phyloP scores from a whole-genome alignment of 31 red algal species.

The Asparagopsis taxiformis region DNA sequence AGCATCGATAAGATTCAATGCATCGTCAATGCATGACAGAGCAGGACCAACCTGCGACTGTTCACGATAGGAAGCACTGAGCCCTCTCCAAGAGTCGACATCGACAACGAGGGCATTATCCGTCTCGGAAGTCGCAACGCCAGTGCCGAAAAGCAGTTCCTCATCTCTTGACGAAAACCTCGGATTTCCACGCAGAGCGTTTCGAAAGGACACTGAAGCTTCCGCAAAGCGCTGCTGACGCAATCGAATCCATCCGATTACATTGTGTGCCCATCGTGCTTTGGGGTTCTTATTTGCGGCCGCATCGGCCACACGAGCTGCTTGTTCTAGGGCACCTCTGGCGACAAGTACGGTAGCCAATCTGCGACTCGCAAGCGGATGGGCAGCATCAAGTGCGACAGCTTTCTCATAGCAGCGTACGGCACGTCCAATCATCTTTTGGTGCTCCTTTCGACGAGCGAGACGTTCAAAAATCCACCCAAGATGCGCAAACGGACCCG shows the following conservation, averaged over 20 bases:
- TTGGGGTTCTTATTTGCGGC: constrained; percentile 16
- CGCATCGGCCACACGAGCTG: constrained; percentile 5
- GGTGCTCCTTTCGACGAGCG: not conserved
- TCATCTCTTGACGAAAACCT: not conserved
- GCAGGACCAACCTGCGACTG: constrained; percentile 25
- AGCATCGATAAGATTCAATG: constrained; percentile 7
- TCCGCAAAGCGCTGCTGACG: not conserved
- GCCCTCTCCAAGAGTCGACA: constrained; percentile 39
- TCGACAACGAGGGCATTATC: constrained; percentile 20
- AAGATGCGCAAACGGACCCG: constrained; percentile 14
- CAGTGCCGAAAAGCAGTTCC: constrained; percentile 22
- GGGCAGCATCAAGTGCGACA: constrained; percentile 9
- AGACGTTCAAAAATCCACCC: constrained; percentile 27
- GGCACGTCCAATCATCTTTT: constrained; percentile 11
- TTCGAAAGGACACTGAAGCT: constrained; percentile 16
- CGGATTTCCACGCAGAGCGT: constrained; percentile 24
- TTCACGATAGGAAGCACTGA: not conserved
- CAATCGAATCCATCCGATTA: constrained; percentile 20
- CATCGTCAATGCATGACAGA: constrained; percentile 9
- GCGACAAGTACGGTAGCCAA: constrained; percentile 15
- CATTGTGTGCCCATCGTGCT: constrained; percentile 20
- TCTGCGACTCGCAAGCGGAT: constrained; percentile 24
- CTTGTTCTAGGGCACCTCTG: not conserved
- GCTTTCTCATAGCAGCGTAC: constrained; percentile 28
- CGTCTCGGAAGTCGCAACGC: constrained; percentile 4